Evolutionary conservation across 2,329 filamentous ascomycete genomes (phyloP).

Genomic region (Drechslerella coelobrocha): DNA sequence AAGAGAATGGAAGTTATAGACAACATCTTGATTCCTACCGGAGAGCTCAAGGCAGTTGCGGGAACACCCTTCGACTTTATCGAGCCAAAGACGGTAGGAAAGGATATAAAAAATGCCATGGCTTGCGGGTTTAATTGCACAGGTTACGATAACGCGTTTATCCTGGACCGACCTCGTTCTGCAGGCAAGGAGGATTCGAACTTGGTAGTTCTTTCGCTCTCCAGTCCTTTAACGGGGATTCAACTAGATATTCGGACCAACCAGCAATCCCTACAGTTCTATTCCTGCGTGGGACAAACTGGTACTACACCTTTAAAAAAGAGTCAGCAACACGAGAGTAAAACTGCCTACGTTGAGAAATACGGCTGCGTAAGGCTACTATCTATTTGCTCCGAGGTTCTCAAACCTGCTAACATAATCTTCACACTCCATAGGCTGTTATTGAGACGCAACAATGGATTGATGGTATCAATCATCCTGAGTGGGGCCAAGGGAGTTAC

Average conservation of each 20-base stretch:
- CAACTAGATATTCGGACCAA: slow-evolving; percentile 80
- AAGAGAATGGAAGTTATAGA: slow-evolving; percentile 73
- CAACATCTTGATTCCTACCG: slow-evolving; percentile 75
- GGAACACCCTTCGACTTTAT: slow-evolving; percentile 79
- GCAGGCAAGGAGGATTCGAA: slow-evolving; percentile 55
- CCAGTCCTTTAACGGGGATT: slow-evolving; percentile 80
- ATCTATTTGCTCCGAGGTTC: slow-evolving; percentile 59
- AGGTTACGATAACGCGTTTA: slow-evolving; percentile 74
- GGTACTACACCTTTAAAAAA: slow-evolving; percentile 71
- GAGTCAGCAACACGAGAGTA: slow-evolving; percentile 56
- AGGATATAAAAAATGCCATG: slow-evolving; percentile 69
- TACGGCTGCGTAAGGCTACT: slow-evolving; percentile 51
- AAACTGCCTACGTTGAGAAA: slow-evolving; percentile 59
- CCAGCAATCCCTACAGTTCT: slow-evolving; percentile 87
- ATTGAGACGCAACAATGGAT: slow-evolving; percentile 95
- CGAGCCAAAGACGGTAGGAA: slow-evolving; percentile 77
- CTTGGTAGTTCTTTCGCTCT: slow-evolving; percentile 63
- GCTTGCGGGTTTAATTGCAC: slow-evolving; percentile 76
- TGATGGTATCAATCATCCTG: slow-evolving; percentile 87
- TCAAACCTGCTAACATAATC: slow-evolving; percentile 63
- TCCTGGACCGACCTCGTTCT: slow-evolving; percentile 59
- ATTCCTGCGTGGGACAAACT: slow-evolving; percentile 67
- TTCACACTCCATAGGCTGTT: slow-evolving; percentile 80
- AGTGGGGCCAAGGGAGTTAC: slow-evolving; percentile 71
- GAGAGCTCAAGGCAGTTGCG: slow-evolving; percentile 74